Evolutionary conservation across 805 yeast species (phyloP), one percentile per base, ranked within the genome.

Genomic region (Yamadazyma insecticola): DNA sequence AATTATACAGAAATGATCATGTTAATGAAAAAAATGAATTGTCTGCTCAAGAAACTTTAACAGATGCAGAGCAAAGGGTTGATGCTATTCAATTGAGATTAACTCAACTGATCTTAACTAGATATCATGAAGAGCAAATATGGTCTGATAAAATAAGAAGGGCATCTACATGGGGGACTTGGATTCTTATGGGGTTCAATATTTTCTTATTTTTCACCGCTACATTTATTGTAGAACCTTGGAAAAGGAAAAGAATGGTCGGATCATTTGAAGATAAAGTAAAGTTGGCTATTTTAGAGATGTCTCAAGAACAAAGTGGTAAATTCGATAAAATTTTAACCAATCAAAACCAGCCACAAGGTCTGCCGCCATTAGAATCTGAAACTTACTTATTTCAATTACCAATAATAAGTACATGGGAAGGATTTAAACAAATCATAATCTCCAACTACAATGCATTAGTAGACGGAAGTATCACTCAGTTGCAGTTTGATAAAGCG

Each of bases 141-240:
- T 92, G 98, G 97, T 86, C 96, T 2, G 98, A 92, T 58, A 89
- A 89, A 56, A 92, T 92, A 37, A 68, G 98, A 39, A 74, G 89
- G 43, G 87, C 95, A 4, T 85, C 96, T 5, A 89, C 97, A 0
- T 92, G 96, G 95, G 98, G 97, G 2, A 92, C 99, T 0, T 78
- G 92, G 70, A 62, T 80, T 4, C 67, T 92, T 25, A 87, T 89
- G 95, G 92, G 87, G 1, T 72, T 87, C 41, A 92, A 92, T 60
- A 70, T 90, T 16, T 30, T 83, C 6, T 55, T 94, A 16, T 88
- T 92, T 42, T 49, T 88, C 3, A 64, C 84, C 5, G 92, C 94
- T 12, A 96, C 95, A 43, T 63, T 92, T 44, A 67, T 88, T 1
- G 75, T 92, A 29, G 99, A 92, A 60, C 98, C 99, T 0, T 87